Evolutionary conservation across 192 early-diverging fungal species (phyloP), one percentile per base, ranked within the genome.

Genomic region (Coemansia umbellata): DNA sequence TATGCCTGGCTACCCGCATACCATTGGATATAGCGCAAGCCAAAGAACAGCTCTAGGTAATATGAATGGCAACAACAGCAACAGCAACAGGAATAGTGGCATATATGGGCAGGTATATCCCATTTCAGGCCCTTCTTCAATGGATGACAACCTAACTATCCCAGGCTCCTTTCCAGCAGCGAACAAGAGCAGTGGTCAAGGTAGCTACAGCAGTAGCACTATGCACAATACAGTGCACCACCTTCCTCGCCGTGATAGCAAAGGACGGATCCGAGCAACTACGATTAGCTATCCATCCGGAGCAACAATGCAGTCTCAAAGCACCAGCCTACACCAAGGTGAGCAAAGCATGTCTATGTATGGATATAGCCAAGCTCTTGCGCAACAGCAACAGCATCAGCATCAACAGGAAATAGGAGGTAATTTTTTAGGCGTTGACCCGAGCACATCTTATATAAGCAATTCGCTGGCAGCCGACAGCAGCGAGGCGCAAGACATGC

Each of bases 391-490:
- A 35, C n/a, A n/a, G n/a, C n/a, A n/a, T n/a, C n/a, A n/a, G n/a
- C n/a, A n/a, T n/a, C n/a, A n/a, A n/a, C n/a, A n/a, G n/a, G 32
- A 41, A 52, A 22, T 52, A 47, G 8, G 57, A 43, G 32, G 43
- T 23, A 17, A 50, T 76, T 76, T 76, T 76, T 76, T 76, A 76
- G 73, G 58, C 73, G 66, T 76, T 76, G 73, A 76, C 73, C 73
- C 73, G 73, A 64, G 73, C 54, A 49, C 73, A 53, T 63, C 60
- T 30, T 58, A 56, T 17, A 49, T 47, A 31, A 45, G 53, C 56
- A 58, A 33, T 44, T 55, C 51, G 35, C 61, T 61, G 48, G 21
- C 44, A 39, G 58, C 61, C 43, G 53, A 54, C 50, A 35, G n/a
- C n/a, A n/a, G 73, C 57, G 58, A 61, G 37, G 24, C 40, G 62